Base-by-base conservation (phyloP, 176 grass and related monocot species). In the Triticum aestivum region DNA sequence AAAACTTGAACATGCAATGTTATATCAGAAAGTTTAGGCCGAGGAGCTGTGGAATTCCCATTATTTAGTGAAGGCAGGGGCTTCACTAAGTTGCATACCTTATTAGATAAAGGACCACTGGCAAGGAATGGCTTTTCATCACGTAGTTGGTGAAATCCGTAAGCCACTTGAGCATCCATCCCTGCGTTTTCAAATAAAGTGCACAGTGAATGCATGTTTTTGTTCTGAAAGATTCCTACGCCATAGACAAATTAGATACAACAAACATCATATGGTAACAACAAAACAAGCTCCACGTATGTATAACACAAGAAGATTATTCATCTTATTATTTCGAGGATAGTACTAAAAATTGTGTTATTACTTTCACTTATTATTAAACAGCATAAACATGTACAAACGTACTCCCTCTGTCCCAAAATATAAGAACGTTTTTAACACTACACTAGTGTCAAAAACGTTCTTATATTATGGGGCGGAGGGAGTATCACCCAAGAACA, bases 121-220 rank as follows among this genome's bases (percentile, higher is more conserved):
- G 97, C 94, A 75, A 99, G 91, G 83, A 90, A 96, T 76, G 94
- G 97, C 65, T 91, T 99, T 27, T 94, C 92, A 62, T 96, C 90
- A 24, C 94, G 97, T 84, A 99, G 78, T 45, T 96, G 90, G 58
- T 99, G 97, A 92, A 99, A 99, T 65, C 94, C 97, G 71, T 96
- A 96, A 49, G 97, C 94, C 79, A 99, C 92, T 91, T 94, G 93
- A 90, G 97, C 97, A 92, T 99, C 97, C 97, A 99, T 99, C 82
- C 97, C 97, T 99, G 73, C 45, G 84, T 77, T 47, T 47, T 32
- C 3, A 88, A 47, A 84, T 20, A 9, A 88, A 79, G 45, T 66
- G 80, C 51, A 78, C 69, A 23, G 18, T 83, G n/a, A 84, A 84
- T 38, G 42, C 23, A 5, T 5, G 14, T 84, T 86, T 24, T 2